Base-by-base conservation (phyloP, 1,284 basidiomycete genomes). In the Phellopilus nigrolimitatus region DNA sequence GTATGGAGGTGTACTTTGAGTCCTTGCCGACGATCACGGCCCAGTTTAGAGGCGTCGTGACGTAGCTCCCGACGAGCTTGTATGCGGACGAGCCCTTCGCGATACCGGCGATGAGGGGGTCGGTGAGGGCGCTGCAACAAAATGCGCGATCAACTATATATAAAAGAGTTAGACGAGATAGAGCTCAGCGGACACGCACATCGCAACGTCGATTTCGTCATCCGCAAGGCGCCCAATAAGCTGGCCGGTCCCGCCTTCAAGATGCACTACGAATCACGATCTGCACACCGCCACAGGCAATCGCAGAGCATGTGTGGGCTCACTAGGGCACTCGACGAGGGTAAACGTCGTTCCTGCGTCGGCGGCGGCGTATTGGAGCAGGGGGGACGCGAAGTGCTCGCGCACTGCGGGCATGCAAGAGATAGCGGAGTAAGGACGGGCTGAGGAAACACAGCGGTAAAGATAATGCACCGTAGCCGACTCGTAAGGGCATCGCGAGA, bases 1-100 rank as follows among this genome's bases (percentile, higher is more conserved):
- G 65, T 43, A 97, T 86, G 7, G 71, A 71, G 43, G 89, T 74
- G 68, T 85, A 95, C 56, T 77, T 67, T 4, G 85, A 79, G 28
- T 86, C 72, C 57, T 80, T 86, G 15, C 95, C 95, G 2, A 94
- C 90, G 61, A 93, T 88, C 22, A 97, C 91, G 0, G 93, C 95
- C 92, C 92, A 95, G 70, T 91, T 86, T 39, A 95, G 71, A 3
- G 91, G 88, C 6, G 88, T 91, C 0, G 80, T 81, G 46, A 98
- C 95, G 64, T 95, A 98, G 63, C 89, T 91, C 2, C 95, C 95
- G 2, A 95, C 84, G 12, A 98, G 84, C 66, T 89, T 92, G 70
- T 97, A 98, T 12, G 87, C 82, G 47, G 77, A 76, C 0, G 88
- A 88, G 0, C 92, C 91, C 56, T 89, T 89, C 9, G 91, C 92